Percentiles rank a stretch among this genome's conserved stretches.
phyloP scores from a whole-genome alignment of 1,139 yeast genomes.

The Blastobotrys ciferrii region DNA sequence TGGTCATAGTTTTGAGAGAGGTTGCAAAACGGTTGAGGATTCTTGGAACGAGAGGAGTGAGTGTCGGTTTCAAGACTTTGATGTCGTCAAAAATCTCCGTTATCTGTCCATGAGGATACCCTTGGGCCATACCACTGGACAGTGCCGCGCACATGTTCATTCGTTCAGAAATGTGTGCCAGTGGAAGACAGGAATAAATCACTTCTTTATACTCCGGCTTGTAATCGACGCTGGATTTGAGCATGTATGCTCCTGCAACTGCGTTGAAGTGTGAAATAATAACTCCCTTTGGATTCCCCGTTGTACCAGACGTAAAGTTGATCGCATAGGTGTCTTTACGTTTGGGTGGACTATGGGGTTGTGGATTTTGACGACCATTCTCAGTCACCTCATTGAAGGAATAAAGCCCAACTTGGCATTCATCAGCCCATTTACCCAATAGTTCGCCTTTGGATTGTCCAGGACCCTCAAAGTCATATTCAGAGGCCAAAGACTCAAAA shows the following conservation, averaged over 20 bases:
- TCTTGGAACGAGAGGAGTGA: slow-evolving; percentile 61
- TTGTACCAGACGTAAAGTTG: slow-evolving; percentile 77
- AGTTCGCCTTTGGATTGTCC: slow-evolving; percentile 32
- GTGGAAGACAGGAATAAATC: slow-evolving; percentile 51
- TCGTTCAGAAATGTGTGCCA: slow-evolving; percentile 70
- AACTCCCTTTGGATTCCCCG: slow-evolving; percentile 78
- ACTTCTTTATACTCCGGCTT: slow-evolving; percentile 28
- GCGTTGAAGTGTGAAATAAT: slow-evolving; percentile 54
- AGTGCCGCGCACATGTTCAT: slow-evolving; percentile 27
- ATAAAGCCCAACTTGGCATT: slow-evolving; percentile 41
- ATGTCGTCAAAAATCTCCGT: slow-evolving; percentile 54
- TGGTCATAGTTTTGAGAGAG: slow-evolving; percentile 43
- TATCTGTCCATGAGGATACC: slow-evolving; percentile 48
- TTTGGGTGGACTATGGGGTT: slow-evolving; percentile 49
- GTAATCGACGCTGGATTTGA: slow-evolving; percentile 29
- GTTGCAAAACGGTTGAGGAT: slow-evolving; percentile 62
- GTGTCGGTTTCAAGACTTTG: slow-evolving; percentile 51
- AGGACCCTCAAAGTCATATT: slow-evolving; percentile 53
- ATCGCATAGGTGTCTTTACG: slow-evolving; percentile 60
- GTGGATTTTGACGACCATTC: slow-evolving; percentile 51
- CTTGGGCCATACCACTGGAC: slow-evolving; percentile 39
- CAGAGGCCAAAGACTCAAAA: slow-evolving; percentile 43
- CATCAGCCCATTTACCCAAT: slow-evolving; percentile 36
- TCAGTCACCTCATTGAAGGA: slow-evolving; percentile 53
- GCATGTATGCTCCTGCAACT: slow-evolving; percentile 46